Base-by-base conservation (phyloP, 345 rosid genomes). In the Erysimum cheiranthoides region DNA sequence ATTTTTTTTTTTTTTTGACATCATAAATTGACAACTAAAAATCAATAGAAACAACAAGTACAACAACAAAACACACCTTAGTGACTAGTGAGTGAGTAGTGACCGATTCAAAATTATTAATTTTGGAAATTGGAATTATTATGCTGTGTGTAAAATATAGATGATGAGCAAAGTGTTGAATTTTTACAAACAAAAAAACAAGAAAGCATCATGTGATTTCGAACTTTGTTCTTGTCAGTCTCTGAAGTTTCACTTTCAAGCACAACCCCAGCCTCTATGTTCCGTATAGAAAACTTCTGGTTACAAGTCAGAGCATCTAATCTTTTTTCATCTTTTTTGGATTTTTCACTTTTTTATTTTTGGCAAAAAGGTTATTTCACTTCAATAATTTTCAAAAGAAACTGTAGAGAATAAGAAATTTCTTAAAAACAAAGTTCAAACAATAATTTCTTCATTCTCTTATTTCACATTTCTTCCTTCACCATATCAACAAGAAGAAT, bases 161-260 rank as follows among this genome's bases (percentile, higher is more conserved):
- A 39, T 13, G 60, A 66, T 47, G 28, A 66, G n/a, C 64, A 36
- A 36, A 66, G 67, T 74, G 73, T 74, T 74, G 58, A 4, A 35
- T 10, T 7, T 47, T 46, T 66, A 66, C 8, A 27, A 74, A 47
- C 58, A 46, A 66, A 28, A 49, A 57, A 66, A 74, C 73, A 74
- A 74, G 78, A 47, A 27, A 74, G 71, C 73, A 74, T 74, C 78
- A 47, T 74, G 78, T 75, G 78, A 49, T 8, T 8, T 67, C 34
- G 47, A 73, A 46, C 49, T 13, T 38, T 40, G 10, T 8, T 34
- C 14, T 45, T 74, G 78, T 47, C 73, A 38, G 73, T 6, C 12
- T 16, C 3, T 66, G 67, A 75, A 67, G 68, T 75, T 59, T 67
- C 73, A 59, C 61, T 67, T 58, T 75, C 68, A 67, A 67, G 35